Base-by-base conservation (phyloP, 768 basidiomycete genomes). In the Leccinum ochraceum region DNA sequence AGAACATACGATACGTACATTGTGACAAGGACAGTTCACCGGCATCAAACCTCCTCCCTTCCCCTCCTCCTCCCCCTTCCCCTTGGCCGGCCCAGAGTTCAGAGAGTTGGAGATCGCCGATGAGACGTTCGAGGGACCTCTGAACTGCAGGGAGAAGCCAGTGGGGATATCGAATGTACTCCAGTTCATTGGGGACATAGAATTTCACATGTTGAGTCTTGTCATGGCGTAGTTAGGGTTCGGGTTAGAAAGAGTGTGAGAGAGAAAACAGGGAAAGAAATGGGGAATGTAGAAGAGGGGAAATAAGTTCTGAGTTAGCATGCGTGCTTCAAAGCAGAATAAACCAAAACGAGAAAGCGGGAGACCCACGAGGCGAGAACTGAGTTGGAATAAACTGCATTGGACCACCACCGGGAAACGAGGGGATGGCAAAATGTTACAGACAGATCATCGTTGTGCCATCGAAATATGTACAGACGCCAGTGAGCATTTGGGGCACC, bases 351-450 rank as follows among this genome's bases (percentile, higher is more conserved):
- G 24, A 28, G 24, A 51, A 28, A 28, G 16, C 9, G 42, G n/a
- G 42, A 26, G 17, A 61, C 66, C 49, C 28, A 73, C 71, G 69
- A 72, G 54, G 68, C 61, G n/a, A 72, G 63, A 44, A 72, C 63
- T 28, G 71, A 73, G 56, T 72, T 72, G 49, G 69, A 66, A 4
- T 73, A 72, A 4, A 72, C 69, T 72, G 24, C 24, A 2, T 10
- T 44, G 14, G n/a, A 44, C n/a, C 44, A 20, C 44, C 17, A 44
- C 10, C 44, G 3, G 44, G 4, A 20, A 44, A 44, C 44, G 8
- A 10, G n/a, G n/a, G 16, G 17, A n/a, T 42, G 17, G 17, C 8
- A 16, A 42, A n/a, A 36, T 14, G 36, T 14, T 6, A 10, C 32
- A 32, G 32, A 32, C 9, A 32, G 30, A 32, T 32, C 32, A 32